These are phyloP conservation scores for Mytilinidion resinicola DNA, from an alignment of 495 filamentous ascomycete genomes.

Conservation along the genomic window DNA sequence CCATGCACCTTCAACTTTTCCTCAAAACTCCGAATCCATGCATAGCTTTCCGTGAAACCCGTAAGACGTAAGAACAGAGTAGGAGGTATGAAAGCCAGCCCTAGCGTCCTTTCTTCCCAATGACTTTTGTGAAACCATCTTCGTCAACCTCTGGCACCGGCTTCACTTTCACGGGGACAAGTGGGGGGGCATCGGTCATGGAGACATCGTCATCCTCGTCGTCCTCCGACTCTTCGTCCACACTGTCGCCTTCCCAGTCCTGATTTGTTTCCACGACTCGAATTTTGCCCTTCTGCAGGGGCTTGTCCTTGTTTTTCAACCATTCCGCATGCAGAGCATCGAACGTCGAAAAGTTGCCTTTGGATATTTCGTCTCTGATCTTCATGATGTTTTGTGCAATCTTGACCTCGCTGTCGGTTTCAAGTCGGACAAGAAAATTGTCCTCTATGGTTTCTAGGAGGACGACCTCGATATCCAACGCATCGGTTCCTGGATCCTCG, in stretches of 20 bases:
- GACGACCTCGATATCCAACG: constrained; percentile 74
- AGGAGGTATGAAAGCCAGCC: too few relatives aligned
- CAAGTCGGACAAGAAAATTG: constrained; percentile 86
- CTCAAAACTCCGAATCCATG: too few relatives aligned
- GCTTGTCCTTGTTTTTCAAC: constrained; percentile 50
- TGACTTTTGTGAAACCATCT: constrained; percentile 89
- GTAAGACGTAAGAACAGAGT: too few relatives aligned
- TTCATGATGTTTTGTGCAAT: constrained; percentile 67
- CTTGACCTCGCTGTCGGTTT: constrained; percentile 75
- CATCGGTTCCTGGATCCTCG: constrained; percentile 65
- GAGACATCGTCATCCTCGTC: constrained; percentile 45
- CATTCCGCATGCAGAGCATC: constrained; percentile 62
- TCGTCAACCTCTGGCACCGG: constrained; percentile 76
- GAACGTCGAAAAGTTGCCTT: constrained; percentile 62
- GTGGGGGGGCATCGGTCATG: constrained; percentile 58
- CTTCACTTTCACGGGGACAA: constrained; percentile 55
- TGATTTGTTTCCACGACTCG: constrained; percentile 36
- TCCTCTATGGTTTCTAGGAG: constrained; percentile 87
- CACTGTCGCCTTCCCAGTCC: constrained; percentile 50
- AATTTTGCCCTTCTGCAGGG: constrained; percentile 42
- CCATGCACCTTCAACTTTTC: too few relatives aligned
- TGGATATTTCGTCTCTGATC: constrained; percentile 52
- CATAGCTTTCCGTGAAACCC: too few relatives aligned
- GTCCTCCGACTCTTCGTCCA: constrained; percentile 48
- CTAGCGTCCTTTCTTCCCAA: constrained; percentile 56